These are phyloP conservation scores for Hypericum androsaemum DNA, from an alignment of 345 rosid species.

Conservation along the genomic window DNA sequence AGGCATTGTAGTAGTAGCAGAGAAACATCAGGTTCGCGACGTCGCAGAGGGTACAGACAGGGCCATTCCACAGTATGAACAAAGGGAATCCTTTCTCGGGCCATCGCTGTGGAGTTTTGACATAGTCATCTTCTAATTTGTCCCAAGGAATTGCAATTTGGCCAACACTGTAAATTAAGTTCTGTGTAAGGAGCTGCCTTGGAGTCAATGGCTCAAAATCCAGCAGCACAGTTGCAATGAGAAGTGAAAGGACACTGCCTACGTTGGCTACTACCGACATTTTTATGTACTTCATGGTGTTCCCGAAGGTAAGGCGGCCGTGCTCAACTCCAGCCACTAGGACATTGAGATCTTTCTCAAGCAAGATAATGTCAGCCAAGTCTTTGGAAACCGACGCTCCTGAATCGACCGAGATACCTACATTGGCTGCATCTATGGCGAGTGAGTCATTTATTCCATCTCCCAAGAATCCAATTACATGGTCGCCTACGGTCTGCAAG, in stretches of 20 bases:
- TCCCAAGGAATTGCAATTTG: constrained; percentile 71
- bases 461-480: constrained; percentile 53
- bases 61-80: constrained; percentile 57
- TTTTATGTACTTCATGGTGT: constrained; percentile 67
- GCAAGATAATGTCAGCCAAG: constrained; percentile 53
- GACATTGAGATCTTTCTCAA: constrained; percentile 63
- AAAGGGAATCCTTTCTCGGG: constrained; percentile 31
- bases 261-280: constrained; percentile 58
- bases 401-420: constrained; percentile 61
- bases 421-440: constrained; percentile 54
- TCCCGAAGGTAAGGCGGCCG: constrained; percentile 54
- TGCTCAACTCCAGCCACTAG: constrained; percentile 60
- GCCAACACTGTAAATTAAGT: constrained; percentile 46
- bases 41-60: constrained; percentile 49
- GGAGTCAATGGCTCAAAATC: constrained; percentile 50
- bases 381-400: constrained; percentile 66
- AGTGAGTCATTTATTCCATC: constrained; percentile 63
- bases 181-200: constrained; percentile 54
- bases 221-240: constrained; percentile 44
- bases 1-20: constrained; percentile 24
- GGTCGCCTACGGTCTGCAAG: constrained; percentile 44
- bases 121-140: constrained; percentile 50
- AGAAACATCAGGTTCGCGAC: constrained; percentile 35
- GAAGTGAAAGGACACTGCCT: constrained; percentile 45
- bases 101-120: constrained; percentile 47